phyloP scores from a whole-genome alignment of 441 rosid species.

The Melastoma candidum region DNA sequence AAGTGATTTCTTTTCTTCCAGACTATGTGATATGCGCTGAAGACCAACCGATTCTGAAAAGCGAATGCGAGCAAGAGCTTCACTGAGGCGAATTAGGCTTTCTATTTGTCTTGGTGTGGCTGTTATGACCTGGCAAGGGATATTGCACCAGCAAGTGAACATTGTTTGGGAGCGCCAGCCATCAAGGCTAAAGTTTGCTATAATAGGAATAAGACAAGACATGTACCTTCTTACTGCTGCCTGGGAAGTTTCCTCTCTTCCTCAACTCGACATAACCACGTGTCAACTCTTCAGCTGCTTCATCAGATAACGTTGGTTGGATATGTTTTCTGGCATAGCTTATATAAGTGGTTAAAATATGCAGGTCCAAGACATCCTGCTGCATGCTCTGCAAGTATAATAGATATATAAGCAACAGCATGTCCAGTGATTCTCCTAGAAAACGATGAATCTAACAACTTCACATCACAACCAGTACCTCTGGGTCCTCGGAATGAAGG shows the following conservation, averaged over 20 bases:
- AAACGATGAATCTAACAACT: background rate
- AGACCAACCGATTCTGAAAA: constrained; percentile 79
- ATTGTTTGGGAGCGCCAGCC: background rate
- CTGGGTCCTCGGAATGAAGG: constrained; percentile 70
- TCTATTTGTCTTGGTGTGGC: constrained; percentile 98
- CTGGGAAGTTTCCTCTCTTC: constrained; percentile 91
- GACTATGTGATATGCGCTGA: background rate
- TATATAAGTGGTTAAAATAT: constrained; percentile 33
- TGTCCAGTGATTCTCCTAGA: background rate
- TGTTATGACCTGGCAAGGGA: constrained; percentile 69
- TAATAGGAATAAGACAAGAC: background rate
- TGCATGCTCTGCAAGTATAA: constrained; percentile 49
- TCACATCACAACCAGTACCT: constrained; percentile 28
- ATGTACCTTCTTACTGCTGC: constrained; percentile 81
- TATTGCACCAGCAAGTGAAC: constrained; percentile 1
- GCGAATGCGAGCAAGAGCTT: constrained; percentile 90
- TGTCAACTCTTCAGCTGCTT: constrained; percentile 90
- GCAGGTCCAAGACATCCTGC: constrained; percentile 59
- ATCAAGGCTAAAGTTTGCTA: background rate
- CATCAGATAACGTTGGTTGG: constrained; percentile 82
- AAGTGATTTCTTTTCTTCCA: background rate
- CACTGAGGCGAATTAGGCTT: constrained; percentile 92
- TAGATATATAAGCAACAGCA: constrained; percentile 3
- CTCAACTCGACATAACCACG: constrained; percentile 86
- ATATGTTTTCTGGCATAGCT: constrained; percentile 76